phyloP scores from a whole-genome alignment of 345 rosid species.

The Hypericum androsaemum region DNA sequence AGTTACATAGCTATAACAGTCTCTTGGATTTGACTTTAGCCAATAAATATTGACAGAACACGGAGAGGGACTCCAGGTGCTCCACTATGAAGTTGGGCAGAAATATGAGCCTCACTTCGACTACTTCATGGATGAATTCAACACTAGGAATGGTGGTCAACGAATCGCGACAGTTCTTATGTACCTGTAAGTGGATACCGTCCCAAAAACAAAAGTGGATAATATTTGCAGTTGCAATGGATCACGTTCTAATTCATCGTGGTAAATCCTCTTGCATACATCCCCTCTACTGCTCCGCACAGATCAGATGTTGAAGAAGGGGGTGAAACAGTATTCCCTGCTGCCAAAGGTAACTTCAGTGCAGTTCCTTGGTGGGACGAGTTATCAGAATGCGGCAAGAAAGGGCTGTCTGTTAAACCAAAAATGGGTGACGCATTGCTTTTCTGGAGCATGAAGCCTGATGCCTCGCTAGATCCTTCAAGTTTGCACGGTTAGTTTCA shows the following conservation, averaged over 20 bases:
- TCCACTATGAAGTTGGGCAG: conserved; percentile 91
- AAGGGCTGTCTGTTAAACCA: conserved; percentile 79
- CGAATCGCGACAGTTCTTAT: conserved; percentile 89
- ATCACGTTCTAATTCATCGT: conserved; percentile 1
- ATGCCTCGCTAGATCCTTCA: conserved; percentile 62
- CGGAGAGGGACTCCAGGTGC: conserved; percentile 93
- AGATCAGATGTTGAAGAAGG: conserved; percentile 98
- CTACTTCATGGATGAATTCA: conserved; percentile 77
- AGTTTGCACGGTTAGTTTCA: conserved; percentile 78
- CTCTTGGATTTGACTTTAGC: conserved; percentile 2
- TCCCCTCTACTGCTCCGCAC: conserved; percentile 20
- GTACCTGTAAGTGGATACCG: conserved; percentile 95
- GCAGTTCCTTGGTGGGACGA: conserved; percentile 86
- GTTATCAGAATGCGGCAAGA: conserved; percentile 78
- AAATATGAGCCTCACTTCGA: conserved; percentile 92
- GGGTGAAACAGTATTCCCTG: conserved; percentile 90
- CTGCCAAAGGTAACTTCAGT: conserved; percentile 74
- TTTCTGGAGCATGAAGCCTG: conserved; percentile 98
- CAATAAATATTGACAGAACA: conserved; percentile 43
- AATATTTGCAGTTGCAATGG: neutral
- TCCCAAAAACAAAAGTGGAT: conserved; percentile 4
- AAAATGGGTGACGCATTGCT: conserved; percentile 96
- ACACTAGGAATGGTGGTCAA: conserved; percentile 88
- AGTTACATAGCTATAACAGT: neutral
- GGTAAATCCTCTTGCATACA: conserved; percentile 9